phyloP scores from a whole-genome alignment of 139 green algal genomes.

The Volvox africanus region DNA sequence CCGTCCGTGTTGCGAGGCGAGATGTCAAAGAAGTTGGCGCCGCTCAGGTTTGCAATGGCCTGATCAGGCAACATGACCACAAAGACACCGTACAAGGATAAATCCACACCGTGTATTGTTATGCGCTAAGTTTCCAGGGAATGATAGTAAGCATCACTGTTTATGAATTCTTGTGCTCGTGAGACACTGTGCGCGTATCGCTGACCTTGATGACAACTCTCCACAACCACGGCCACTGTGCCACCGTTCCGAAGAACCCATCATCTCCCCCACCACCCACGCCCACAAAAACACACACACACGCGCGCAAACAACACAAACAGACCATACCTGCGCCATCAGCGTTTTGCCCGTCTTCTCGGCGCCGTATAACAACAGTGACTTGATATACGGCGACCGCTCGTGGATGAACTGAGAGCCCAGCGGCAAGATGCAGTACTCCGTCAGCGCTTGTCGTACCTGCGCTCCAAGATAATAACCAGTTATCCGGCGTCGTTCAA shows the following conservation, averaged over 20 bases:
- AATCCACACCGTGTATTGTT: too few species aligned
- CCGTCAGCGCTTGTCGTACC: conserved; percentile 80
- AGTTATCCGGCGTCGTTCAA: too few species aligned
- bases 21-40: conserved; percentile 90
- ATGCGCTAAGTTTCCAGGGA: too few species aligned
- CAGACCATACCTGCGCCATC: conserved; percentile 80
- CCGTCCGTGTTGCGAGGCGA: conserved; percentile 84
- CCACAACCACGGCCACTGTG: neutral
- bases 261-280: neutral
- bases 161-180: too few species aligned
- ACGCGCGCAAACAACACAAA: neutral
- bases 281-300: neutral
- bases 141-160: too few species aligned
- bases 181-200: too few species aligned
- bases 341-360: conserved; percentile 88
- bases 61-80: conserved; percentile 4
- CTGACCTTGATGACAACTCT: too few species aligned
- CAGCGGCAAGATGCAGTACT: conserved; percentile 87
- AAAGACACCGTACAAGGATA: too few species aligned
- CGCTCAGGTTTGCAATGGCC: conserved; percentile 70
- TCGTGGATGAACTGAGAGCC: conserved; percentile 76
- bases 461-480: neutral
- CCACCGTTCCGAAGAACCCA: neutral
- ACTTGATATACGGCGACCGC: conserved; percentile 68
- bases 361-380: conserved; percentile 88